These are phyloP conservation scores for Diaporthe amygdali DNA, from an alignment of 2,329 filamentous ascomycete genomes.

Conservation along the genomic window DNA sequence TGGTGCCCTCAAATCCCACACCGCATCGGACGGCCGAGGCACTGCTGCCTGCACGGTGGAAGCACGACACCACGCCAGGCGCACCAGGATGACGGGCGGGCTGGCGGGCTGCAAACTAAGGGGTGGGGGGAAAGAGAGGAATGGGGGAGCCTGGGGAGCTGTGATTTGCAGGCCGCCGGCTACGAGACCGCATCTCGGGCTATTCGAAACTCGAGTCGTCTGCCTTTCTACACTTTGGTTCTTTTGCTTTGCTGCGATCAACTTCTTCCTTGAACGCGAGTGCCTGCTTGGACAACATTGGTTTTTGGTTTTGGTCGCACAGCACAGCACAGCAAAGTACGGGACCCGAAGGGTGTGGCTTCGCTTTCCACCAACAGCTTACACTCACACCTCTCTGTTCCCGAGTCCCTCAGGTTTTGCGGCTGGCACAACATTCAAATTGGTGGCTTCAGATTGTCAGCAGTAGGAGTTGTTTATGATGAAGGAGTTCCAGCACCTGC, in stretches of 20 bases:
- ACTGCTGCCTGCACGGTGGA: constrained; percentile 5
- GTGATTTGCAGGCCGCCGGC: background rate
- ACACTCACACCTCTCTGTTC: background rate
- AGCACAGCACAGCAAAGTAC: background rate
- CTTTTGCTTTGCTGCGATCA: background rate
- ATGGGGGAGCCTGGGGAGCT: background rate
- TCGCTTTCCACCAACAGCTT: background rate
- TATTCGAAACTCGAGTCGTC: background rate
- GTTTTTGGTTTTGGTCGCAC: background rate
- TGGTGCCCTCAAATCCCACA: background rate
- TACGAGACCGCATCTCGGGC: background rate
- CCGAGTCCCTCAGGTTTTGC: background rate
- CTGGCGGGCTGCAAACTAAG: background rate
- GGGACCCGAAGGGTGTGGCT: background rate
- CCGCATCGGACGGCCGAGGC: background rate
- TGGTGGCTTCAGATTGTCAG: background rate
- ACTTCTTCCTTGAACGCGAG: background rate
- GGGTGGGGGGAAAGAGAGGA: background rate
- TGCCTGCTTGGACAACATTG: background rate
- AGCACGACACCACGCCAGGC: constrained; percentile 3
- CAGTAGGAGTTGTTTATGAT: background rate
- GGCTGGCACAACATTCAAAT: background rate
- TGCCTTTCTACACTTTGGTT: constrained; percentile 24
- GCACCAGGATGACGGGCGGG: background rate
- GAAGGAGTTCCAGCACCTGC: background rate